Conservation (phyloP, 495 filamentous ascomycete species). For the Xylaria cubensis region DNA sequence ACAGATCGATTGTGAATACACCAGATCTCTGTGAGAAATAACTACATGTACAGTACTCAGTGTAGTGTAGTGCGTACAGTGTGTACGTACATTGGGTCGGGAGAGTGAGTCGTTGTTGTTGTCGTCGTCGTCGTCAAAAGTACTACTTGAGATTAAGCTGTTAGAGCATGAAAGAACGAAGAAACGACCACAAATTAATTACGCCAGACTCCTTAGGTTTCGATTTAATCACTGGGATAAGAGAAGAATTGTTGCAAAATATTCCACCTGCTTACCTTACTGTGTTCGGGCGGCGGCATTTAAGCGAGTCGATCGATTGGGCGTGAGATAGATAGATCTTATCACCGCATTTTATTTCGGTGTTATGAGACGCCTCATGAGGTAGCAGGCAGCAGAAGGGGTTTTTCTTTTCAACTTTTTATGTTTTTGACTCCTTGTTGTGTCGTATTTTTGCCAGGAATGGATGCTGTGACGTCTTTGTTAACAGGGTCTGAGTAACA, state of each 20-base stretch:
- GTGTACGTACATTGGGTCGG: not conserved
- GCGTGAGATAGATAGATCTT: not conserved
- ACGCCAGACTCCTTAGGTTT: not conserved
- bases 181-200: not conserved
- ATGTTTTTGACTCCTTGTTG: not conserved
- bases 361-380: not conserved
- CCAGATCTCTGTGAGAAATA: not conserved
- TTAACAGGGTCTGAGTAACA: not conserved
- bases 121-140: not conserved
- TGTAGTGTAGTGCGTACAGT: not conserved
- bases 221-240: not conserved
- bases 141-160: not conserved
- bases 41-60: not conserved
- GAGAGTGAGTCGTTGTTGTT: not conserved
- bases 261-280: not conserved
- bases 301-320: not conserved
- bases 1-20: constrained; percentile 12
- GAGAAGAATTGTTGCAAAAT: not conserved
- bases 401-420: not conserved
- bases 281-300: not conserved
- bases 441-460: not conserved
- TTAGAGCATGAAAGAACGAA: not conserved
- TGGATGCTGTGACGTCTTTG: constrained; percentile 13
- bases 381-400: not conserved
- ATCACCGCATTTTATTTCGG: not conserved